Evolutionary conservation across 768 basidiomycete species (phyloP).

Genomic region (Tephrocybe sp.): DNA sequence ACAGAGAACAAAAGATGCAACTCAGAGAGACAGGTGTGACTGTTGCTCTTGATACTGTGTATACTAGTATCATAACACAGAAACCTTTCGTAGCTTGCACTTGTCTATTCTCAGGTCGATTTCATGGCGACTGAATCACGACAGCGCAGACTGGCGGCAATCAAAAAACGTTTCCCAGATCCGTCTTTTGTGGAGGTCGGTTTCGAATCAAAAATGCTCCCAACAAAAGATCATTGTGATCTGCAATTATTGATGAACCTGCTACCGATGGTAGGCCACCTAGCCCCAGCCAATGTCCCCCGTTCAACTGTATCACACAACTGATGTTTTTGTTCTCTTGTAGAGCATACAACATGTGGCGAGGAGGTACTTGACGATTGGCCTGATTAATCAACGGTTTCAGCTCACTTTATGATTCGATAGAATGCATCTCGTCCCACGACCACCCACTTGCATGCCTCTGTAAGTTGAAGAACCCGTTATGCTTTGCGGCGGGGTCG

Average conservation of each 20-base stretch:
- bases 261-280: conserved; percentile 9
- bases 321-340: not conserved
- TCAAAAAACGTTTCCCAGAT: conserved; percentile 16
- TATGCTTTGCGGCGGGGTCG: not conserved
- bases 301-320: not conserved
- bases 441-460: conserved; percentile 28
- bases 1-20: not conserved
- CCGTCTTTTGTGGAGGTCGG: conserved; percentile 12
- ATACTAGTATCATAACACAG: not conserved
- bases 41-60: not conserved
- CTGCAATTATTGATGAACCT: conserved; percentile 1
- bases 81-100: conserved; percentile 8
- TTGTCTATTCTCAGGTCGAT: conserved; percentile 18
- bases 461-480: conserved; percentile 13
- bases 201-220: conserved; percentile 14
- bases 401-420: not conserved
- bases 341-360: not conserved
- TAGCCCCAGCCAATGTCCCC: not conserved
- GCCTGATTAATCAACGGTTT: not conserved
- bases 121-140: conserved; percentile 21
- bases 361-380: not conserved
- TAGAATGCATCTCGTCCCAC: conserved; percentile 25
- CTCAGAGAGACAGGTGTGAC: conserved; percentile 12
- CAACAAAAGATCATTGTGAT: conserved; percentile 2
- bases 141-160: conserved; percentile 11